Evolutionary conservation across 768 basidiomycete genomes (phyloP).

Genomic region (Mycena pura): DNA sequence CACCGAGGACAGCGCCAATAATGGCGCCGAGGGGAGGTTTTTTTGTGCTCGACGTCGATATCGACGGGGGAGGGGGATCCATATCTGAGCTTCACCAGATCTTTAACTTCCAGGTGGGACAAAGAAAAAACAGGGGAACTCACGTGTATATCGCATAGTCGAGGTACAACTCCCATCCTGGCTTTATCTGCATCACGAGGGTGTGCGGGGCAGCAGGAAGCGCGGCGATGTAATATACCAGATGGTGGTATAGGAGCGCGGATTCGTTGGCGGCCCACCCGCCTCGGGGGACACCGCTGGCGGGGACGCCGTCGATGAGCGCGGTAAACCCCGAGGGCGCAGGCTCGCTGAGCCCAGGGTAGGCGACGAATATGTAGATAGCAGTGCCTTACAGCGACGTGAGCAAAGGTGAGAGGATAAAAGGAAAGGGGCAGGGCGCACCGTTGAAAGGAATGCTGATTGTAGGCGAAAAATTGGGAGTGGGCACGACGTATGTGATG

Average conservation of each 20-base stretch:
- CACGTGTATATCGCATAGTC: slow-evolving; percentile 10
- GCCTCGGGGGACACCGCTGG: background rate
- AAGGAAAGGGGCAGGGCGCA: background rate
- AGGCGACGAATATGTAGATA: slow-evolving; percentile 6
- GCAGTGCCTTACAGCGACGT: too few relatives aligned
- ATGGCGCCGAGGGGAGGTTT: background rate
- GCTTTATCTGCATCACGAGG: background rate
- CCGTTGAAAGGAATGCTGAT: background rate
- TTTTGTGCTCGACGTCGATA: background rate
- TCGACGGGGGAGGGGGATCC: background rate
- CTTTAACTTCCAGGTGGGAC: background rate
- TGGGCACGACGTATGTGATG: background rate
- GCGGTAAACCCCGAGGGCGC: background rate
- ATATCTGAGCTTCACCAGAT: background rate
- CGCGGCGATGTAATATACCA: background rate
- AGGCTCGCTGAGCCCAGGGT: background rate
- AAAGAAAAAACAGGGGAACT: background rate
- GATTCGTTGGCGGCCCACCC: background rate
- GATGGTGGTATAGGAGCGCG: background rate
- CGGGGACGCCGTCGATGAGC: background rate
- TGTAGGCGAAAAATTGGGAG: background rate
- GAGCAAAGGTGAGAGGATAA: background rate
- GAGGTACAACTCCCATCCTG: slow-evolving; percentile 5
- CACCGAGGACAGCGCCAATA: background rate
- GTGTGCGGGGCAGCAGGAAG: background rate